Base-by-base conservation (phyloP, 495 filamentous ascomycete genomes). In the Stereocaulon alpinum region DNA sequence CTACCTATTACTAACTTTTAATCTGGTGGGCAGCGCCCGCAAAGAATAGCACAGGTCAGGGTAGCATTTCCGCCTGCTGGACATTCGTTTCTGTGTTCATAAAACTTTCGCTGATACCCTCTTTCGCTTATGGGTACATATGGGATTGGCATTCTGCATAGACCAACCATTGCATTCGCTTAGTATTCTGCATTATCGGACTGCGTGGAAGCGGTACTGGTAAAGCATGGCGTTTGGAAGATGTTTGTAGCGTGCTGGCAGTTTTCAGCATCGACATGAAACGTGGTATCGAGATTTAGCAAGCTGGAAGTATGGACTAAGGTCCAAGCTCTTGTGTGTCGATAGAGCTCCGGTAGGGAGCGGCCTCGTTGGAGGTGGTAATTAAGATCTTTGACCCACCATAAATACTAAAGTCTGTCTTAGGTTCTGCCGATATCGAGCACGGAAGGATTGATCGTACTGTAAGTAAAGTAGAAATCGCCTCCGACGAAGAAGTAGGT, bases 111-210 rank as follows among this genome's bases (percentile, higher is more conserved):
- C 41, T 47, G 42, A 41, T 61, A 44, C 44, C 51, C 37, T 29
- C 30, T 18, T 63, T 63, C 56, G 56, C 43, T 63, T 55, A 40
- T 41, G 37, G 49, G 57, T 53, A 59, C 0, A 53, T 53, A 59
- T 14, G 40, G 27, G 20, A 32, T 29, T 22, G 49, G 37, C 32
- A 43, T 45, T 43, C 9, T 54, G 40, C 40, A 59, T 41, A 59
- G 48, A 44, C 32, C 34, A 20, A 40, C 49, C 56, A 18, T 47
- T 47, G 61, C 61, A 63, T 63, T 63, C 56, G 61, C 37, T 63
- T 55, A 20, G 49, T 24, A 53, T 59, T 58, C 32, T 47, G 43
- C 44, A 58, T 40, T 24, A 58, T 27, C 5, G 32, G 20, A 34
- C 37, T 29, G 32, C 30, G 29, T 49, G 34, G 44, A 20, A 27